Evolutionary conservation across 23 red algal genomes (phyloP).

Genomic region (Pyropia yezoensis): DNA sequence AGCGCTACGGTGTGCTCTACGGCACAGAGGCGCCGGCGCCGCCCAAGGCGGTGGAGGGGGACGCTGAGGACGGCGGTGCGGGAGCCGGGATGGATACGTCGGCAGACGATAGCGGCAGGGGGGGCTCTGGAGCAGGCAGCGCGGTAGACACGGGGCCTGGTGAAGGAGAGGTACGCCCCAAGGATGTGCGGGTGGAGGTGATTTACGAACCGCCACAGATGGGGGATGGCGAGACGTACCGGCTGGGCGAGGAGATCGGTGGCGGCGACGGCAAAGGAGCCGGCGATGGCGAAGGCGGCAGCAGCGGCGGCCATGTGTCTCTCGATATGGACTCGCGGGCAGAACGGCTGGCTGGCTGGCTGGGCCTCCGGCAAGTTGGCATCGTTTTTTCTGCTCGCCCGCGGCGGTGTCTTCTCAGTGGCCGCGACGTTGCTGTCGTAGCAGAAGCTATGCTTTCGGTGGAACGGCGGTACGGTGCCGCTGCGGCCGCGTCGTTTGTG

Average conservation of each 20-base stretch:
- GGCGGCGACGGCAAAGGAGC: too few species aligned
- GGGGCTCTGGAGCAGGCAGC: too few species aligned
- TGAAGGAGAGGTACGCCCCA: too few species aligned
- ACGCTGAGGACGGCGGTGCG: not conserved
- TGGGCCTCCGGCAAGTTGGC: constrained; percentile 66
- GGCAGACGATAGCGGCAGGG: not conserved
- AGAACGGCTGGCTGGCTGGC: constrained; percentile 46
- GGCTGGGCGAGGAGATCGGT: not conserved
- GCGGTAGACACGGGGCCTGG: too few species aligned
- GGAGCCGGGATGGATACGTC: constrained; percentile 2
- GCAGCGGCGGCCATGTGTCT: constrained; percentile 5
- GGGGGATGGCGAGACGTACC: constrained; percentile 57
- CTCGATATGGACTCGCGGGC: constrained; percentile 43
- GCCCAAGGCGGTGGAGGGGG: constrained; percentile 8
- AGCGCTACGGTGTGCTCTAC: constrained; percentile 72
- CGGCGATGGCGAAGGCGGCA: too few species aligned
- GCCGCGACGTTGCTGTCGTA: constrained; percentile 50
- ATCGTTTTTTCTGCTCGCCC: constrained; percentile 65
- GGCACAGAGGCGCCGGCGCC: constrained; percentile 22
- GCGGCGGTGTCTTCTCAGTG: constrained; percentile 70
- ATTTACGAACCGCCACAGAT: constrained; percentile 95
- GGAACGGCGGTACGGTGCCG: constrained; percentile 14
- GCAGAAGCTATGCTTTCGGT: constrained; percentile 34
- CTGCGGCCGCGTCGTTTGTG: constrained; percentile 63
- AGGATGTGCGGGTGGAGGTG: constrained; percentile 27